Evolutionary conservation across 225 moss, liverwort and hornwort species (phyloP).

Genomic region (Thuidium tamariscinum): DNA sequence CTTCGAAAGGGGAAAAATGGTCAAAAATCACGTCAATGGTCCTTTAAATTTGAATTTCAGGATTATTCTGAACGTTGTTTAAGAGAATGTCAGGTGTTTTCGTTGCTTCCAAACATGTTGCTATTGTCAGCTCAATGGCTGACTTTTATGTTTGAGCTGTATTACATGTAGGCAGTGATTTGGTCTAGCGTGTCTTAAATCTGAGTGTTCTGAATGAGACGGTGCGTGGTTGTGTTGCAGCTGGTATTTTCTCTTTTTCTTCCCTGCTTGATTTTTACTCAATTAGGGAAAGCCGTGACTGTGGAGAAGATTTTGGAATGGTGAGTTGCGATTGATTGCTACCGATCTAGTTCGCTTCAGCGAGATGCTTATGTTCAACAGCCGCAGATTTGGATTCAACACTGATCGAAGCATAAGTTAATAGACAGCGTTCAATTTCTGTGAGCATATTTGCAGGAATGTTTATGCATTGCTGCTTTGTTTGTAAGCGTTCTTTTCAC

Average conservation of each 20-base stretch:
- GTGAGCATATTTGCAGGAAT: not conserved
- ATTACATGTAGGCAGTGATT: not conserved
- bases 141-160: not conserved
- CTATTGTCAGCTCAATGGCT: not conserved
- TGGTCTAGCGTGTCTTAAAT: not conserved
- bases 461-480: not conserved
- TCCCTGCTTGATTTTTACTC: conserved; percentile 88
- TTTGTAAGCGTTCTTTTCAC: not conserved
- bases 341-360: not conserved
- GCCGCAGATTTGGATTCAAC: not conserved
- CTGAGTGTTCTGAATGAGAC: not conserved
- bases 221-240: conserved; percentile 40
- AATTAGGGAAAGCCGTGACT: conserved; percentile 76
- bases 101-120: not conserved
- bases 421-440: not conserved
- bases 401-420: not conserved
- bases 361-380: not conserved
- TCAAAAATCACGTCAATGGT: not conserved
- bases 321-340: conserved; percentile 22
- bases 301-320: conserved; percentile 77
- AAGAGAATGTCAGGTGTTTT: not conserved
- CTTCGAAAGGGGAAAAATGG: not conserved
- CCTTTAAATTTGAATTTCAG: not conserved
- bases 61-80: not conserved
- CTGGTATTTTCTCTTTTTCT: conserved; percentile 94